Evolutionary conservation across 1,284 basidiomycete species (phyloP).

Genomic region (Marasmius oreades): DNA sequence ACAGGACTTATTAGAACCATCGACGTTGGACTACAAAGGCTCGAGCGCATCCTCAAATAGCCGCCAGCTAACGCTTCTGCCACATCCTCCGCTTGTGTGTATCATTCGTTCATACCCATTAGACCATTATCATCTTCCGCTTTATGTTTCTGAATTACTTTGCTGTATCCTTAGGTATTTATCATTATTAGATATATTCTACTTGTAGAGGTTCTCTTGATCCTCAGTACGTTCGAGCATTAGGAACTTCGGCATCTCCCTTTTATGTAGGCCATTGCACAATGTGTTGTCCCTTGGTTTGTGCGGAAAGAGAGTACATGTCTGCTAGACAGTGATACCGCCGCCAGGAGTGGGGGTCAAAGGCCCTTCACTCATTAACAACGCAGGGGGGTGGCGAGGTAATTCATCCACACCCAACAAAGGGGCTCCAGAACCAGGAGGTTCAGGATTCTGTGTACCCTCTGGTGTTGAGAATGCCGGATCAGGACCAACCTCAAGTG

Average conservation of each 20-base stretch:
- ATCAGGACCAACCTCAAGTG: background rate
- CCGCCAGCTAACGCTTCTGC: slow-evolving; percentile 1
- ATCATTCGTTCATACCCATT: background rate
- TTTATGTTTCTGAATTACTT: background rate
- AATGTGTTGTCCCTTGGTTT: too few species aligned
- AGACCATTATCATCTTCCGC: background rate
- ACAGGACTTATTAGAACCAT: slow-evolving; percentile 55
- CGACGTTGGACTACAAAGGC: slow-evolving; percentile 57
- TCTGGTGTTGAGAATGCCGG: slow-evolving; percentile 31
- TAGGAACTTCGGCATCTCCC: too few species aligned
- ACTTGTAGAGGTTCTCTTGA: too few species aligned
- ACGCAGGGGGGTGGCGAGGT: slow-evolving; percentile 26
- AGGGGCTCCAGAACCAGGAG: slow-evolving; percentile 40
- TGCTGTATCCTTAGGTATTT: background rate
- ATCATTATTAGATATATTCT: too few species aligned
- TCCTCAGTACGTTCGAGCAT: background rate
- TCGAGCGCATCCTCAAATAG: slow-evolving; percentile 54
- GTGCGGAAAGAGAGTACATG: too few species aligned
- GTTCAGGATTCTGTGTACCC: slow-evolving; percentile 43
- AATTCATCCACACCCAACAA: slow-evolving; percentile 29
- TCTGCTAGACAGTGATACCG: too few species aligned
- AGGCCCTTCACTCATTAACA: slow-evolving; percentile 37
- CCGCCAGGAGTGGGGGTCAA: slow-evolving; percentile 40
- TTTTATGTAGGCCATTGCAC: too few species aligned
- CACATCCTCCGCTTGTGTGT: background rate